Percentiles rank a stretch among this genome's conserved stretches.
These are phyloP conservation scores for Geotrichum bryndzae DNA, from an alignment of 1,139 yeast genomes.

Conservation along the genomic window DNA sequence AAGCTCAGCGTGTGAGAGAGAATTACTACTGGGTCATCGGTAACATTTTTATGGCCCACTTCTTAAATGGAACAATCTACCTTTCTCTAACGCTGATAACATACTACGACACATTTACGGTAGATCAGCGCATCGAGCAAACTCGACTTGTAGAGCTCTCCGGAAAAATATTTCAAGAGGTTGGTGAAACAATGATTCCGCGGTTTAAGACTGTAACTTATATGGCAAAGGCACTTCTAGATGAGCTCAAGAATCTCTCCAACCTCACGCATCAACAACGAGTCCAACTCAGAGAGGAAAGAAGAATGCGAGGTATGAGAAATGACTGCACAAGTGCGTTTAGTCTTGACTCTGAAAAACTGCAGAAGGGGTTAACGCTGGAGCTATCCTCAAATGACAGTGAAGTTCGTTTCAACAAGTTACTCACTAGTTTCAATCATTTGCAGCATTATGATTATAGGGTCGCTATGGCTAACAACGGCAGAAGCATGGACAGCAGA, in stretches of 20 bases:
- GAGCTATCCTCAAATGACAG: constrained; percentile 6
- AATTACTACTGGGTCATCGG: constrained; percentile 5
- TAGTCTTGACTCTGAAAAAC: not conserved
- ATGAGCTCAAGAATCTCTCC: constrained; percentile 2
- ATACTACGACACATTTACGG: constrained; percentile 11
- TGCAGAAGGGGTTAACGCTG: constrained; percentile 12
- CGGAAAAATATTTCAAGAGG: not conserved
- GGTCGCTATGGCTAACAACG: not conserved
- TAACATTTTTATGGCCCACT: constrained; percentile 8
- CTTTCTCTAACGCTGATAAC: constrained; percentile 1
- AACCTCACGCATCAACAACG: constrained; percentile 11
- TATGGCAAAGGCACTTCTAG: not conserved
- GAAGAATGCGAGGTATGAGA: not conserved
- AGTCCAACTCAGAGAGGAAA: not conserved
- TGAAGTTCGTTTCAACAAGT: constrained; percentile 5
- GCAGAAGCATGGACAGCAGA: not conserved
- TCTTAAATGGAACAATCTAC: constrained; percentile 8
- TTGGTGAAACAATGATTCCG: not conserved
- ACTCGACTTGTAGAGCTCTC: constrained; percentile 5
- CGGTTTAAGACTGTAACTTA: not conserved
- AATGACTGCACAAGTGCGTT: not conserved
- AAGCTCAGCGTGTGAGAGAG: constrained; percentile 23
- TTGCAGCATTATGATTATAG: not conserved
- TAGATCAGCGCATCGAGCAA: constrained; percentile 10
- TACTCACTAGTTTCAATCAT: not conserved